phyloP scores from a whole-genome alignment of 805 yeast genomes.

The Wickerhamiella occidentalis region DNA sequence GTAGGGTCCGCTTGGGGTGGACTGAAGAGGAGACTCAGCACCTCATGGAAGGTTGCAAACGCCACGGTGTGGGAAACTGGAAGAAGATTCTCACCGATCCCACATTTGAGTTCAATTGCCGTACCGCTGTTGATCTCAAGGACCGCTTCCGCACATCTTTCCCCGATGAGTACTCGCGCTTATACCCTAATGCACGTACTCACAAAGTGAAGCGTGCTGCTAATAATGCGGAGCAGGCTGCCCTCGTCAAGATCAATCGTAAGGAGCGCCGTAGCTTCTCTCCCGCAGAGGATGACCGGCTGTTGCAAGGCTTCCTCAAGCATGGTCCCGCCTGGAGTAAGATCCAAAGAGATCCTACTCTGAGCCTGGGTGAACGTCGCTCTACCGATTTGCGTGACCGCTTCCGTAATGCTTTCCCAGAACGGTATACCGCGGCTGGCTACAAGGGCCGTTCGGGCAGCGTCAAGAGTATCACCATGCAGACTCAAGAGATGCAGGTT shows the following conservation, averaged over 20 bases:
- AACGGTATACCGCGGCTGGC: conserved; percentile 34
- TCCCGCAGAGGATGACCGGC: conserved; percentile 33
- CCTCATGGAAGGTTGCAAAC: conserved; percentile 34
- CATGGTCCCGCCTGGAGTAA: conserved; percentile 38
- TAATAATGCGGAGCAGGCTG: conserved; percentile 16
- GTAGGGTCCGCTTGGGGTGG: conserved; percentile 32
- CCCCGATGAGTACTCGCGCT: conserved; percentile 35
- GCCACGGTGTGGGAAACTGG: conserved; percentile 37
- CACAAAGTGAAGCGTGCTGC: conserved; percentile 28
- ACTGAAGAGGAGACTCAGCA: conserved; percentile 33
- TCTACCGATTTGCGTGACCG: conserved; percentile 35
- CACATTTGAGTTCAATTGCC: conserved; percentile 30
- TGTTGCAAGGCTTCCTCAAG: conserved; percentile 32
- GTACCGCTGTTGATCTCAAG: conserved; percentile 36
- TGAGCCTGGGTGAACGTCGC: conserved; percentile 31
- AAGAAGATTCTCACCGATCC: conserved; percentile 35
- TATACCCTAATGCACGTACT: conserved; percentile 36
- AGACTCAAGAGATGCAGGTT: conserved; percentile 11
- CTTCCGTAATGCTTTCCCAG: conserved; percentile 36
- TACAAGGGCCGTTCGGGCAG: conserved; percentile 29
- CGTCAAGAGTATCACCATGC: conserved; percentile 11
- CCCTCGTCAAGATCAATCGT: conserved; percentile 33
- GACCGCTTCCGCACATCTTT: conserved; percentile 36
- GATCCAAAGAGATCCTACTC: conserved; percentile 32
- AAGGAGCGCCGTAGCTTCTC: conserved; percentile 35